Conservation (phyloP, 2,329 filamentous ascomycete species). For the Aaosphaeria pasadenensis region DNA sequence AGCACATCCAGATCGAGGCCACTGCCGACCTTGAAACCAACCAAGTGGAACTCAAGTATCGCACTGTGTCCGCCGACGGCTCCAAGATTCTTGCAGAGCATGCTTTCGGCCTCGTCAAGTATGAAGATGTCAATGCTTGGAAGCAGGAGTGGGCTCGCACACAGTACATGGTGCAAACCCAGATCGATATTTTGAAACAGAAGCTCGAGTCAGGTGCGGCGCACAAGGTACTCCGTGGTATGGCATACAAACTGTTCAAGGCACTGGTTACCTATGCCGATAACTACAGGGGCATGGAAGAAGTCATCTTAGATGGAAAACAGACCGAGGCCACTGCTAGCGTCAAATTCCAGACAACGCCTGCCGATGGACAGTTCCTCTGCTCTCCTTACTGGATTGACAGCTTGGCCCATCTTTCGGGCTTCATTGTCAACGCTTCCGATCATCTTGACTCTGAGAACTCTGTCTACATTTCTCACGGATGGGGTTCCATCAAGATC, state of each 20-base stretch:
- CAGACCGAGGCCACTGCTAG: constrained; percentile 55
- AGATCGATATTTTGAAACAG: constrained; percentile 63
- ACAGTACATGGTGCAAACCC: constrained; percentile 56
- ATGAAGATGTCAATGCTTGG: constrained; percentile 60
- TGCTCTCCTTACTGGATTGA: constrained; percentile 61
- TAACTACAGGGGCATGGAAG: constrained; percentile 57
- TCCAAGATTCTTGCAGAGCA: constrained; percentile 57
- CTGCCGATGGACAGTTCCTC: constrained; percentile 55
- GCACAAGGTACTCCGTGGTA: constrained; percentile 69
- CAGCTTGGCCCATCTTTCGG: constrained; percentile 55
- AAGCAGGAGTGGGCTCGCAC: constrained; percentile 64
- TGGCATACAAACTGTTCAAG: constrained; percentile 74
- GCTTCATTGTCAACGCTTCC: constrained; percentile 60
- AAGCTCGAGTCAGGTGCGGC: constrained; percentile 64
- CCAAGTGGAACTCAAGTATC: constrained; percentile 53
- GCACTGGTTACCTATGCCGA: constrained; percentile 56
- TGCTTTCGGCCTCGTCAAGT: constrained; percentile 60
- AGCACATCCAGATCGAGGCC: constrained; percentile 61
- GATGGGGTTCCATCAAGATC: constrained; percentile 59
- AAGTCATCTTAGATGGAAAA: constrained; percentile 57
- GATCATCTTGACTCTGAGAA: constrained; percentile 58
- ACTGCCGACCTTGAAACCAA: constrained; percentile 58
- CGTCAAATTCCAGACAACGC: constrained; percentile 54
- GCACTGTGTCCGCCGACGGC: constrained; percentile 60
- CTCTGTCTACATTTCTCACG: constrained; percentile 61